Conservation (phyloP, 192 early-diverging fungal species). For the Linnemannia hyalina region DNA sequence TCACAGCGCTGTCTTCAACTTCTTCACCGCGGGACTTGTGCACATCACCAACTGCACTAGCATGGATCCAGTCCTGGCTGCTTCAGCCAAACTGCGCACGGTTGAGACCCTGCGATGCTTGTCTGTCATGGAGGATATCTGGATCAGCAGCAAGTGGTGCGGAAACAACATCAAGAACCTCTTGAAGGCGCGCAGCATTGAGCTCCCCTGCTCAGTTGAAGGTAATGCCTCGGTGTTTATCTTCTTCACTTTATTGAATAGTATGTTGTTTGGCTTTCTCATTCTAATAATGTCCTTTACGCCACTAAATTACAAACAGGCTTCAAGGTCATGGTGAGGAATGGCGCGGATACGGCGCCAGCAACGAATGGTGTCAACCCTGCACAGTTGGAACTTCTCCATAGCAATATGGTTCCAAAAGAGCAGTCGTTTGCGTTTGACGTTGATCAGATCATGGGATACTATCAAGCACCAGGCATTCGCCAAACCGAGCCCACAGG, state of each 20-base stretch:
- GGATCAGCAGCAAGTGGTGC: conserved; percentile 51
- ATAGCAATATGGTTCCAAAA: conserved; percentile 22
- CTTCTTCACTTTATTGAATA: too few relatives aligned
- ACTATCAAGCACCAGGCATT: conserved; percentile 33
- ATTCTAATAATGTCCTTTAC: not conserved
- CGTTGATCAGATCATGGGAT: conserved; percentile 53
- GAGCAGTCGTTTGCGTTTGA: conserved; percentile 52
- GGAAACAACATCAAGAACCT: conserved; percentile 50
- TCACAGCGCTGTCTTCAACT: conserved; percentile 48
- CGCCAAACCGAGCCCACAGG: conserved; percentile 33
- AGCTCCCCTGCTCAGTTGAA: conserved; percentile 47
- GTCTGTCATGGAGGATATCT: conserved; percentile 45
- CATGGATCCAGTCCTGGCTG: conserved; percentile 43
- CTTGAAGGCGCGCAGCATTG: conserved; percentile 46
- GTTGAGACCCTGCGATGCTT: conserved; percentile 50
- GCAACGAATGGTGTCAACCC: conserved; percentile 6
- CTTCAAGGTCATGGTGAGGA: conserved; percentile 37
- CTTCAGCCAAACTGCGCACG: conserved; percentile 51
- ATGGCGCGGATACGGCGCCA: conserved; percentile 16
- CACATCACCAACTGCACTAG: conserved; percentile 58
- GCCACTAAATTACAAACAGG: conserved; percentile 1
- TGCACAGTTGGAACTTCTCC: conserved; percentile 4
- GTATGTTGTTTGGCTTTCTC: not conserved
- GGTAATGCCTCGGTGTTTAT: conserved; percentile 9
- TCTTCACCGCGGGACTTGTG: conserved; percentile 56